Evolutionary conservation across 2,329 filamentous ascomycete species (phyloP), one percentile per base, ranked within the genome.

Genomic region (Aspergillaceae sp.): DNA sequence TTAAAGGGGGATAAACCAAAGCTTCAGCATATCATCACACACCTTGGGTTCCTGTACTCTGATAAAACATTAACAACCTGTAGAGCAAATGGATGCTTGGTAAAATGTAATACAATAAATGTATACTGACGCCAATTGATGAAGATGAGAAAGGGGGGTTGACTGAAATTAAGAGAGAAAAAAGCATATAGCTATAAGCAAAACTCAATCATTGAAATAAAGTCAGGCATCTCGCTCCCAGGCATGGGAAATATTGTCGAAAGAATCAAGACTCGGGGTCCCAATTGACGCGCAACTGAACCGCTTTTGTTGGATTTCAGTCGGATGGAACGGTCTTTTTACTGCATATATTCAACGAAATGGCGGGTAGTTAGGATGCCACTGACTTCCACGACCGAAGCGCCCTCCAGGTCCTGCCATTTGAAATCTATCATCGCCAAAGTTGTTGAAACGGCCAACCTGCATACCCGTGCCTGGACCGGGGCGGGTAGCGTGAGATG

Each of bases 401-500:
- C 67, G 62, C 35, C 56, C 56, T 29, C 58, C 54, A 42, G 59
- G 67, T 47, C 74, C 76, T 44, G 53, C 42, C 34, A 56, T 46
- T 26, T 59, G 51, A 42, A 62, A 62, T 35, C 66, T 59, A 19
- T 70, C 67, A 29, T 69, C 66, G 28, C 58, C 62, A 47, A 79
- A 76, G 51, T 75, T 76, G 64, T 82, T 66, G 56, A 74, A 75
- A 42, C 74, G 74, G 51, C 70, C 80, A 45, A 86, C 76, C 49
- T 80, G 75, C 49, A 83, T 76, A 19, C 87, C 86, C 55, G 82
- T 79, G 29, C 87, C 86, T 54, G 90, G 88, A 37, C 90, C 91
- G 50, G 91, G 90, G 46, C 90, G 87, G 57, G 89, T 96, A 44
- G 86, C 80, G 56, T 89, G 82, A 41, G 87, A 88, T 34, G 90